Conservation (phyloP, 2,329 filamentous ascomycete genomes). For the Simplicillium aogashimaense region DNA sequence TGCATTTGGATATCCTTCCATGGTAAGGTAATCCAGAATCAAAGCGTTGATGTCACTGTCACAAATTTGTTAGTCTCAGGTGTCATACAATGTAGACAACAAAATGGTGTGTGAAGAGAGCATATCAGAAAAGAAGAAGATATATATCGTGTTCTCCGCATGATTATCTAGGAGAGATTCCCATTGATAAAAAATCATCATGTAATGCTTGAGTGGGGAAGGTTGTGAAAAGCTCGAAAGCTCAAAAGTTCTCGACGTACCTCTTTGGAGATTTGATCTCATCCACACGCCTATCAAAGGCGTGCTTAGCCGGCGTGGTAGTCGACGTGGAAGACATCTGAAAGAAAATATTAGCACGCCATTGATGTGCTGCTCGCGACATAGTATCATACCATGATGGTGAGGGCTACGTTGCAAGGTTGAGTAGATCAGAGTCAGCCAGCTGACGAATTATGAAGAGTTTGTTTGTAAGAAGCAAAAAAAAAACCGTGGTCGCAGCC, state of each 20-base stretch:
- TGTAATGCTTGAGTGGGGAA: constrained; percentile 17
- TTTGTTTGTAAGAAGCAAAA: too few species aligned
- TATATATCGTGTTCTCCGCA: constrained; percentile 76
- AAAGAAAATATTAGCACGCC: constrained; percentile 2
- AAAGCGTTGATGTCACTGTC: constrained; percentile 86
- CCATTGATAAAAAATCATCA: constrained; percentile 95
- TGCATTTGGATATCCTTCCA: constrained; percentile 87
- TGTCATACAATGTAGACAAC: constrained; percentile 2
- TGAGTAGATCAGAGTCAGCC: too few species aligned
- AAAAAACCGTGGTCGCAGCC: too few species aligned
- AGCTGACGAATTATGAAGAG: too few species aligned
- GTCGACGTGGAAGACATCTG: constrained; percentile 66
- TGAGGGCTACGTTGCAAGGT: too few species aligned
- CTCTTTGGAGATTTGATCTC: constrained; percentile 81
- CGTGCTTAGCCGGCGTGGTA: constrained; percentile 58
- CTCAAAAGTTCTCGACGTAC: constrained; percentile 43
- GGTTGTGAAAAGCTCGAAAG: constrained; percentile 1
- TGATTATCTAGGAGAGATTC: constrained; percentile 98
- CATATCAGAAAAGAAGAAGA: constrained; percentile 59
- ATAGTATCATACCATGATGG: too few species aligned
- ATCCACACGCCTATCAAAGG: constrained; percentile 73
- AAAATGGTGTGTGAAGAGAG: constrained; percentile 3
- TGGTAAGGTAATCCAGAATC: constrained; percentile 94
- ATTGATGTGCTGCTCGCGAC: too few species aligned
- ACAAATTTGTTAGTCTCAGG: constrained; percentile 15